Evolutionary conservation across 257 asterid species (phyloP), one percentile per base, ranked within the genome.

Genomic region (Coffea eugenioides): DNA sequence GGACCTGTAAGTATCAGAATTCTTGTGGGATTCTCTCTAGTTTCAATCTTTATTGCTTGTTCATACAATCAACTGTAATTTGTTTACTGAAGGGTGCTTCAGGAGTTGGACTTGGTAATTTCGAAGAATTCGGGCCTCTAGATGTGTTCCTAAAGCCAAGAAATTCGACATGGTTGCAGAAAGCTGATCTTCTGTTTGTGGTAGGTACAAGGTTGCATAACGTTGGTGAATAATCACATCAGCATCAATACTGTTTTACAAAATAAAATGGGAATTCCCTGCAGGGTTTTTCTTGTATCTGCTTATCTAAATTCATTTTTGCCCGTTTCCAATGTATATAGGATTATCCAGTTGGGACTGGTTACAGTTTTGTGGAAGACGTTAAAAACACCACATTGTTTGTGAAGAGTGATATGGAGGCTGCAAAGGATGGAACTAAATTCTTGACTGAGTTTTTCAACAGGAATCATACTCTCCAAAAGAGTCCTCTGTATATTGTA

Each of bases 341-440:
- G 99, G 99, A 95, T 87, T 90, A 90, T 87, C 99, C 99, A 73
- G 99, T 95, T 74, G 99, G 99, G 74, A 91, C 97, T 0, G 99
- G 99, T 52, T 96, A 89, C 83, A 94, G 98, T 86, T 94, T 86
- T 87, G 99, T 96, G 87, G 99, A 96, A 83, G 95, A 39, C 43
- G 43, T 39, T 39, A 39, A 39, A 39, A 4, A 94, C 80, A 66
- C 80, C 0, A 89, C 80, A 1, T 76, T 91, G 78, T 75, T 92
- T 57, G 97, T 90, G 84, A 93, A 91, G 83, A 95, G 89, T 69
- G 99, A 95, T 87, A 84, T 75, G 52, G 99, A 92, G 77, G 97
- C 97, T 52, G 99, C 97, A 57, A 81, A 83, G 77, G 99, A 95
- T 90, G 82, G 93, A 41, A 93, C 98, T 5, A 87, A 92, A 78